phyloP scores from a whole-genome alignment of 495 filamentous ascomycete genomes.

The Neurospora africana region DNA sequence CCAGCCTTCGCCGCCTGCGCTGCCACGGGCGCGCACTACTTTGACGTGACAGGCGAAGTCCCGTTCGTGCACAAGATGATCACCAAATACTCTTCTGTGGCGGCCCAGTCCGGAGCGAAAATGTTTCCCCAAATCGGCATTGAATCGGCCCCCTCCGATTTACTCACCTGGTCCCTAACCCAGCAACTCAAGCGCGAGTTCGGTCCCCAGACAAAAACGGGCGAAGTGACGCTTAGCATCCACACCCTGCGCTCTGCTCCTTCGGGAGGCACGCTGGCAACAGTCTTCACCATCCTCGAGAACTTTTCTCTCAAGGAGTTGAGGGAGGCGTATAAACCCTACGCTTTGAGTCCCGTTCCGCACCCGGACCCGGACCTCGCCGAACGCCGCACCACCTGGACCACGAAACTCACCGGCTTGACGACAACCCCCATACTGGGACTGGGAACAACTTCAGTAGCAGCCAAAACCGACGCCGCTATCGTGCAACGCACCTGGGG shows the following conservation, averaged over 20 bases:
- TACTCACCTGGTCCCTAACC: constrained; percentile 62
- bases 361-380: constrained; percentile 37
- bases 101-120: constrained; percentile 66
- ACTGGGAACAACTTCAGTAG: constrained; percentile 51
- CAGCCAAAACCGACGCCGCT: constrained; percentile 48
- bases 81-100: constrained; percentile 63
- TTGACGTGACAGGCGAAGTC: constrained; percentile 82
- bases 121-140: constrained; percentile 80
- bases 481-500: constrained; percentile 72
- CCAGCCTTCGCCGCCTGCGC: constrained; percentile 83
- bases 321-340: constrained; percentile 46
- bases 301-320: constrained; percentile 49
- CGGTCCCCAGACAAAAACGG: constrained; percentile 31
- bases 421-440: constrained; percentile 55
- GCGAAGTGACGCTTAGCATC: constrained; percentile 50
- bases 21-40: constrained; percentile 76
- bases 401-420: constrained; percentile 49
- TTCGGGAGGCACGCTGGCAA: constrained; percentile 66
- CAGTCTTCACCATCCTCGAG: constrained; percentile 54
- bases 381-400: constrained; percentile 21
- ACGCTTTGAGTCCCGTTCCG: constrained; percentile 52
- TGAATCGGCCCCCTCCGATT: constrained; percentile 77
- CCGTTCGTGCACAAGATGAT: constrained; percentile 75
- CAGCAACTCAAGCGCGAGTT: constrained; percentile 51
- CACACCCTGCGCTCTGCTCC: constrained; percentile 49